Conservation (phyloP, 306 rosid species). For the Oemleria cerasiformis region DNA sequence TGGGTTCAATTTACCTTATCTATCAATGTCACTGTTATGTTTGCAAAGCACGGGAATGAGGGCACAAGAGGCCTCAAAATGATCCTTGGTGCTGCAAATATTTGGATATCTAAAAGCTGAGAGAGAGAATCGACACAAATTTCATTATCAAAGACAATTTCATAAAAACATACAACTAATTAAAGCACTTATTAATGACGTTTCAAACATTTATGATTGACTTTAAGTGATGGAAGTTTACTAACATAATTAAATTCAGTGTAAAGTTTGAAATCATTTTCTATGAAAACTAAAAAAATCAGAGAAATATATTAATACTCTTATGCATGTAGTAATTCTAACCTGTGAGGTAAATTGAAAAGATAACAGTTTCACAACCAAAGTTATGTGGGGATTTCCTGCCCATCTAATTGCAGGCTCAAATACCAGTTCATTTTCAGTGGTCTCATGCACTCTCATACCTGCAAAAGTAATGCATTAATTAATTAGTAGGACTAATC, state of each 20-base stretch:
- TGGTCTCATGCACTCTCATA: constrained; percentile 31
- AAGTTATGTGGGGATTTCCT: constrained; percentile 33
- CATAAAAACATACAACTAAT: no score
- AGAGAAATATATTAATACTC: no score
- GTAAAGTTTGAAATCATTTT: no score
- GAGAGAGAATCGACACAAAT: background rate
- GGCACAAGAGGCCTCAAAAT: constrained; percentile 33
- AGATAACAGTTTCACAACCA: constrained; percentile 21
- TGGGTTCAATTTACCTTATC: constrained; percentile 28
- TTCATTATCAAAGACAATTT: no score
- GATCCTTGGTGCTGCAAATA: constrained; percentile 27
- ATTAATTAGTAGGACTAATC: no score
- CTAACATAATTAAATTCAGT: no score
- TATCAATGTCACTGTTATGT: constrained; percentile 23
- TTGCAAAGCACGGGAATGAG: constrained; percentile 37
- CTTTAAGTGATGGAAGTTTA: no score
- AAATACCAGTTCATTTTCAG: constrained; percentile 27
- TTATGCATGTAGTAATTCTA: no score
- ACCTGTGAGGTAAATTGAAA: constrained; percentile 17
- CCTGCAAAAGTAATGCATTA: constrained; percentile 18
- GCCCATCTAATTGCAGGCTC: constrained; percentile 36
- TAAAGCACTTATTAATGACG: no score
- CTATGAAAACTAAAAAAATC: no score
- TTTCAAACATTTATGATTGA: no score
- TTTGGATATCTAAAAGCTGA: constrained; percentile 32